phyloP scores from a whole-genome alignment of 176 grass and related monocot species.

The Eleusine coracana region DNA sequence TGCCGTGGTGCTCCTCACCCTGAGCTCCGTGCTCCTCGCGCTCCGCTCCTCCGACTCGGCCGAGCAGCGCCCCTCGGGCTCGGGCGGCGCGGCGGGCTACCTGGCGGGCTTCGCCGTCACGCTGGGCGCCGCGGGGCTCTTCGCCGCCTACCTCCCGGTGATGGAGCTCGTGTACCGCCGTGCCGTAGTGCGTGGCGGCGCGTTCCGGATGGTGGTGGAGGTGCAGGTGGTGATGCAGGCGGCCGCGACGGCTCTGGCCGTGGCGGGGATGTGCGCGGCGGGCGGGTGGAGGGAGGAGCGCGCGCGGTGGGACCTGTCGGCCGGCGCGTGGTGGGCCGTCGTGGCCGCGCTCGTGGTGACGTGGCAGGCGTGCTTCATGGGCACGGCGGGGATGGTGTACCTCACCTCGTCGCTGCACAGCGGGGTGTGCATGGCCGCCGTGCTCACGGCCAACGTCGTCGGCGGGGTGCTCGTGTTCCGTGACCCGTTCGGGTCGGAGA shows the following conservation, averaged over 20 bases:
- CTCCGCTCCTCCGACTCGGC: slow-evolving; percentile 52
- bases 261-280: slow-evolving; percentile 48
- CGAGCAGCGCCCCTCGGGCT: slow-evolving; percentile 50
- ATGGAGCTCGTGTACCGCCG: slow-evolving; percentile 82
- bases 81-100: slow-evolving; percentile 46
- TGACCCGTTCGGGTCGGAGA: slow-evolving; percentile 73
- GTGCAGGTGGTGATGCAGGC: slow-evolving; percentile 92
- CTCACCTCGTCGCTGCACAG: slow-evolving; percentile 88
- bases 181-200: slow-evolving; percentile 44
- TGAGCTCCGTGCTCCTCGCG: slow-evolving; percentile 77
- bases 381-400: slow-evolving; percentile 87
- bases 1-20: slow-evolving; percentile 81
- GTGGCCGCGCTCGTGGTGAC: slow-evolving; percentile 54
- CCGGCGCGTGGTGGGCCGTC: slow-evolving; percentile 62
- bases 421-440: slow-evolving; percentile 92
- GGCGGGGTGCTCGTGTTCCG: slow-evolving; percentile 69
- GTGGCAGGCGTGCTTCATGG: slow-evolving; percentile 98
- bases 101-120: slow-evolving; percentile 69
- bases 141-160: slow-evolving; percentile 81
- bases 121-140: slow-evolving; percentile 80
- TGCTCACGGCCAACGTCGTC: slow-evolving; percentile 81
- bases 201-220: slow-evolving; percentile 79
- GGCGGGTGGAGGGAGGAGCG: slow-evolving; percentile 46
- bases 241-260: slow-evolving; percentile 72
- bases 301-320: slow-evolving; percentile 59